Evolutionary conservation across 2,329 filamentous ascomycete genomes (phyloP), one percentile per base, ranked within the genome.

Genomic region (Colletotrichum coccodes): DNA sequence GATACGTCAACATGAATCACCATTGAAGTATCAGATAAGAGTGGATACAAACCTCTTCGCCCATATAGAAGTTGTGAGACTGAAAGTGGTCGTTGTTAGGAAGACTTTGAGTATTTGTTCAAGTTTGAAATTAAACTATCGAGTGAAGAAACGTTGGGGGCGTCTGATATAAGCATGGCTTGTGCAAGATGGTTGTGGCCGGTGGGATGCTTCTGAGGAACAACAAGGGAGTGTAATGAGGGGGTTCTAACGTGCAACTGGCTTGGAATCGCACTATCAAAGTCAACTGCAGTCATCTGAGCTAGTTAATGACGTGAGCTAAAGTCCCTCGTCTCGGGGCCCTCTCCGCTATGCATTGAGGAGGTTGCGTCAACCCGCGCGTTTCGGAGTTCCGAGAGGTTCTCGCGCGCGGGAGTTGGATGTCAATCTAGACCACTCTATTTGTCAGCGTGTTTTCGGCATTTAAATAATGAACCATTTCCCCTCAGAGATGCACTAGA

Each of bases 281-380:
- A 36, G 6, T 36, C 34, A 12, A 36, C 9, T 12, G 2, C 11
- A 9, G 14, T 9, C 9, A 9, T 9, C 14, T 36, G 34, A 23
- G 28, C 3, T 18, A 21, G 18, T 8, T 40, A 9, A 32, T 61
- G 58, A 60, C 49, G 49, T 60, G 53, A 38, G 36, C 46, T 26
- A 53, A 7, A 30, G 23, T 38, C 26, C 12, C 8, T 3, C 21
- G 36, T 11, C 34, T 56, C 46, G 21, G 26, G 11, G 26, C 4
- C 21, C 4, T 40, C 23, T 38, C 36, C 42, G 30, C 12, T 23
- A 52, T 32, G 30, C 34, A 60, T 26, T 49, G 6, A 26, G 18
- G 18, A 42, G 6, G 58, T 26, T 54, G 18, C 60, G 50, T 54
- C 60, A n/a, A n/a, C 54, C 54, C 46, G 62, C 62, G 62, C 62